A percentile compares a stretch with the other conserved stretches of the same genome.
Conservation (phyloP, 495 filamentous ascomycete species). For the Lindgomyces ingoldianus region DNA sequence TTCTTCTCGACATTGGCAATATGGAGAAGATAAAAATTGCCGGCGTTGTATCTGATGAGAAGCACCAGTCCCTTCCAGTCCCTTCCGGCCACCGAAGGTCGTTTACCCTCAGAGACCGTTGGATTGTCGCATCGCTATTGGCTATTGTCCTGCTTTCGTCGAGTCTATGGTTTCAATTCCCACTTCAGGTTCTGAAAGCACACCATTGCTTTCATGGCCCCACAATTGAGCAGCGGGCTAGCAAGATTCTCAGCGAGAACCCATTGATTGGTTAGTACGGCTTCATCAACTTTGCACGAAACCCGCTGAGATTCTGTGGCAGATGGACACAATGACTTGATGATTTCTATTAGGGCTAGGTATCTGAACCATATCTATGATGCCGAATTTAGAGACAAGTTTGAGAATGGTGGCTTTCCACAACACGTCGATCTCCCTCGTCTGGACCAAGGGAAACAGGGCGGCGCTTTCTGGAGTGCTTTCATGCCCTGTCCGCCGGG, state of each 20-base stretch:
- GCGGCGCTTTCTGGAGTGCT: constrained; percentile 91
- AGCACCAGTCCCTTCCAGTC: too few species aligned
- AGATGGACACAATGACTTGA: constrained; percentile 94
- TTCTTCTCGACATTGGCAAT: neutral
- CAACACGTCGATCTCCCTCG: constrained; percentile 81
- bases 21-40: too few species aligned
- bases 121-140: neutral
- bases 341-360: constrained; percentile 65
- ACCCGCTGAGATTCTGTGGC: constrained; percentile 7
- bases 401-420: constrained; percentile 64
- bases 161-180: neutral
- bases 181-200: too few species aligned
- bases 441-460: constrained; percentile 58
- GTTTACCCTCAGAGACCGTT: neutral
- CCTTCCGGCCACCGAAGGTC: too few species aligned
- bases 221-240: constrained; percentile 65
- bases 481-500: constrained; percentile 69
- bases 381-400: constrained; percentile 67
- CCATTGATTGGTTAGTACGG: constrained; percentile 69
- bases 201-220: neutral
- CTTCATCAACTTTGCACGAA: neutral
- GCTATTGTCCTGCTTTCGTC: neutral
- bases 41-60: neutral
- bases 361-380: constrained; percentile 79
- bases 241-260: constrained; percentile 67